These are phyloP conservation scores for Geotrichum restrictum DNA, from an alignment of 1,139 yeast genomes.

Conservation along the genomic window DNA sequence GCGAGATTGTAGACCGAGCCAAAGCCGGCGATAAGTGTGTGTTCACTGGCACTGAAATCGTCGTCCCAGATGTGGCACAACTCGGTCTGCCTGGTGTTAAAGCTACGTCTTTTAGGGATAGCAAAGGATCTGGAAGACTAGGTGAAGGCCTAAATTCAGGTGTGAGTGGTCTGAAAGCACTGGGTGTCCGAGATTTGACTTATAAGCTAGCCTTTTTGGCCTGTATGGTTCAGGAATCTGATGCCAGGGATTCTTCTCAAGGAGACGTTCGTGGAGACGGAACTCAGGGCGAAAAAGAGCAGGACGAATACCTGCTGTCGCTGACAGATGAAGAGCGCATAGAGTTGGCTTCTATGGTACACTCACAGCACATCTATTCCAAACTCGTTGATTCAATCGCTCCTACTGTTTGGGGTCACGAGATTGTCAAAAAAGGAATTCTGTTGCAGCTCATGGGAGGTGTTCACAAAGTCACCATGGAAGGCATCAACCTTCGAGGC, in stretches of 20 bases:
- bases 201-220: slow-evolving; percentile 90
- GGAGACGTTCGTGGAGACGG: slow-evolving; percentile 44
- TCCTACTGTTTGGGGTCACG: slow-evolving; percentile 97
- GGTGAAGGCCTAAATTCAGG: slow-evolving; percentile 78
- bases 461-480: slow-evolving; percentile 89
- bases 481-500: slow-evolving; percentile 93
- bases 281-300: slow-evolving; percentile 51
- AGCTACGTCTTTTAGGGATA: slow-evolving; percentile 75
- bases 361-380: slow-evolving; percentile 79
- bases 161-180: slow-evolving; percentile 74
- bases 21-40: slow-evolving; percentile 97
- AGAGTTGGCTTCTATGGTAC: slow-evolving; percentile 86
- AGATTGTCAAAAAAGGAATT: slow-evolving; percentile 87
- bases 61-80: slow-evolving; percentile 91
- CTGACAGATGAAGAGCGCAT: slow-evolving; percentile 78
- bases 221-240: slow-evolving; percentile 62
- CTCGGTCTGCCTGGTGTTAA: slow-evolving; percentile 95
- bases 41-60: slow-evolving; percentile 94
- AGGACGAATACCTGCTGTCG: slow-evolving; percentile 73
- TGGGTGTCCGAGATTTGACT: slow-evolving; percentile 92
- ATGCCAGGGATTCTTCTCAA: slow-evolving; percentile 39
- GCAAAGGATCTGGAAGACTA: slow-evolving; percentile 53
- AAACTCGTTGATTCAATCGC: slow-evolving; percentile 87
- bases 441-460: slow-evolving; percentile 89
- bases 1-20: slow-evolving; percentile 93